Base-by-base conservation (phyloP, 2,329 filamentous ascomycete genomes). In the Anisogramma anomala region DNA sequence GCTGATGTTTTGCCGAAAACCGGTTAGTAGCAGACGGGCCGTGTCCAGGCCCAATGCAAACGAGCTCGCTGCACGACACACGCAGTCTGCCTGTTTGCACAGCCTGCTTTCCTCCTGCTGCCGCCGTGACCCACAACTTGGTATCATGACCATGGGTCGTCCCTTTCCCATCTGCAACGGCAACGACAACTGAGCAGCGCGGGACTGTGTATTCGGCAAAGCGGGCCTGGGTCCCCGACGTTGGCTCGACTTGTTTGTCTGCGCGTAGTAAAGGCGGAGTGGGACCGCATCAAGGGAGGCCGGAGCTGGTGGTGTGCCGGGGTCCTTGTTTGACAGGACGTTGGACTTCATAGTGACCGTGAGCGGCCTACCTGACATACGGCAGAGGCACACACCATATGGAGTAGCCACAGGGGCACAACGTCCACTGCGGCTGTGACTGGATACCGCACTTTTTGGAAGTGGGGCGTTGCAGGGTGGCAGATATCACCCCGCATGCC, bases 401-500 rank as follows among this genome's bases (percentile, higher is more conserved):
- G 30, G 41, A 33, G 23, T 33, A 46, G 41, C 36, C 34, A 31
- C 43, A 34, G 33, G 44, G 44, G 36, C 35, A 40, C 37, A 34
- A 36, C 41, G 41, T 39, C 33, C 15, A 15, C 13, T 22, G 33
- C 28, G 30, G 37, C 37, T 46, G 40, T 44, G 37, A 36, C 37
- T 43, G 36, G 25, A 31, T 33, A 20, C 30, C 17, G 32, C 28
- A 41, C 20, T 39, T 20, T 34, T 8, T 20, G 23, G 13, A 39
- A 31, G 44, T 43, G 44, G 44, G 44, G 33, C 43, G 7, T 11
- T 23, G 36, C 33, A 36, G 41, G 43, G 33, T 36, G 26, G 35
- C 31, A 31, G 35, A 42, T 37, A 34, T 36, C 40, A 36, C 39
- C 43, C 43, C 40, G 40, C 43, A 41, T 41, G 19, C 28, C 26